Evolutionary conservation across 441 rosid genomes (phyloP), one percentile per base, ranked within the genome.

Genomic region (Populus hybrid): DNA sequence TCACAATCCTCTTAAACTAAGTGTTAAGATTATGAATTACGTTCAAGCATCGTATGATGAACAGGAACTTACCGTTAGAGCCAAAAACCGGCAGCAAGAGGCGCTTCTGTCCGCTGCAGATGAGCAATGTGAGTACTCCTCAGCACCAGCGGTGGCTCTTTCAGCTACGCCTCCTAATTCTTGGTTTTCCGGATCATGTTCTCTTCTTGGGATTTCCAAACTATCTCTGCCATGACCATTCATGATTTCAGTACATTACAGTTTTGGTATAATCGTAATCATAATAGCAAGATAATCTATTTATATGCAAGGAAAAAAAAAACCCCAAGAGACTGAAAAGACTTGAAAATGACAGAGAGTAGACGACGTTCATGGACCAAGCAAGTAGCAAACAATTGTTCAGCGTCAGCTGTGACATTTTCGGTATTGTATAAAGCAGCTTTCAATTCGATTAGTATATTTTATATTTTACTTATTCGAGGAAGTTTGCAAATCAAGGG

Each of bases 71-170:
- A 92, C 97, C 12, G 86, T 64, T 23, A 93, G 72, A 77, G 92
- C 93, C 81, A 91, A 77, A 18, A 85, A 80, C 69, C 91, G 84
- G 86, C 90, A 91, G 76, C 83, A 88, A 38, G 89, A 79, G 32
- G 85, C 89, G 24, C 82, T 79, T 77, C 89, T 84, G 71, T 84
- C 83, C 9, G 87, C 86, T 1, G 84, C 83, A 6, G 87, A 78
- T 23, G 80, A 36, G 80, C 92, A 90, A 35, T 88, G 88, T n/a
- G 83, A 69, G 72, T 76, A 63, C 5, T 75, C 72, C 5, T 75
- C 72, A 18, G 86, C 74, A 70, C 81, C 86, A 42, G 34, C 63
- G 1, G 74, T 73, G 24, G 72, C 80, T 70, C 83, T 85, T 34
- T 78, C 81, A 9, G 70, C 80, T 23, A 57, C 21, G 40, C 80